These are phyloP conservation scores for Spergularia azorica DNA, from an alignment of 179 eudicot species.

Conservation along the genomic window DNA sequence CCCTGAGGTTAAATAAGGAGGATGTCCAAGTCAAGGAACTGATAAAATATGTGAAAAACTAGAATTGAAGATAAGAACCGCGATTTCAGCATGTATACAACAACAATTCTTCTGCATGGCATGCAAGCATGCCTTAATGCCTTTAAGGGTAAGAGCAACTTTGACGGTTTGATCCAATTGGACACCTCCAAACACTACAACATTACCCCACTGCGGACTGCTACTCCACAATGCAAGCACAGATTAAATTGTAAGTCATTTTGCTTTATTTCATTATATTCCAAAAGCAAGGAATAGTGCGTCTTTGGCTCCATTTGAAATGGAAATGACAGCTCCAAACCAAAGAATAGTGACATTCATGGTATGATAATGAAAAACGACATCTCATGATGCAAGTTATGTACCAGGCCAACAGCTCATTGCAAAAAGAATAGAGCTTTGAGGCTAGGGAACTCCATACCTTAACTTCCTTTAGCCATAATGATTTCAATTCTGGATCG, in stretches of 20 bases:
- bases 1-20: conserved; percentile 39
- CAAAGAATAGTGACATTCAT: too few species aligned
- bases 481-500: conserved; percentile 75
- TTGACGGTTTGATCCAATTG: too few species aligned
- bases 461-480: conserved; percentile 97
- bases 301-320: too few species aligned
- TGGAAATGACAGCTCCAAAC: background rate
- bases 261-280: too few species aligned
- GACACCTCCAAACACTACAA: too few species aligned
- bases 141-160: too few species aligned
- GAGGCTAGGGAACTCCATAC: conserved; percentile 34
- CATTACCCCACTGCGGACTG: too few species aligned
- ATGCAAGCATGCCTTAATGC: too few species aligned
- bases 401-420: background rate
- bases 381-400: background rate
- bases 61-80: background rate
- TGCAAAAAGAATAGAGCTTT: background rate
- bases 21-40: background rate
- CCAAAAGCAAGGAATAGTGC: too few species aligned
- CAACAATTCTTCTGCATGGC: too few species aligned
- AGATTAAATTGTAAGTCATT: background rate
- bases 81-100: background rate
- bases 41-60: background rate
- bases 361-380: background rate
- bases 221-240: too few species aligned